Conservation (phyloP, 2,329 filamentous ascomycete genomes). For the Colletotrichum horii region DNA sequence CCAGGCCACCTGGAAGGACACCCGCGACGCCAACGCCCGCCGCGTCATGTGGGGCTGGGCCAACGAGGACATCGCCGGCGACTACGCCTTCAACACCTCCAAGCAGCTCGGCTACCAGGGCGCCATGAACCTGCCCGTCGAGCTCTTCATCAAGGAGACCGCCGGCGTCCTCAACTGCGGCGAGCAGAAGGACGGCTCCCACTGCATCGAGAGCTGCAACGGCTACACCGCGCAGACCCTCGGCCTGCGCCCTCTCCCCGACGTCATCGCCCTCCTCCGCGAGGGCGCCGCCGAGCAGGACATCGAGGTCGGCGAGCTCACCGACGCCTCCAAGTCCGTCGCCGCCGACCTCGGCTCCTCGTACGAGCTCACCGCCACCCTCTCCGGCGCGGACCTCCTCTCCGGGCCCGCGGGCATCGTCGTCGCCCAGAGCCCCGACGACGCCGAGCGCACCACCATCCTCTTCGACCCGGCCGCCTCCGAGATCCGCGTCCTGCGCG, state of each 20-base stretch:
- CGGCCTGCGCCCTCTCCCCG: slow-evolving; percentile 16
- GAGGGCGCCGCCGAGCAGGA: slow-evolving; percentile 7
- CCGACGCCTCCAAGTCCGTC: not conserved
- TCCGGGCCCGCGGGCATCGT: slow-evolving; percentile 12
- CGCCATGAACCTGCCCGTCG: slow-evolving; percentile 19
- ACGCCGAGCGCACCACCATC: slow-evolving; percentile 18
- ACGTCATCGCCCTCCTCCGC: slow-evolving; percentile 19
- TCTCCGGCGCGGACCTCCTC: not conserved
- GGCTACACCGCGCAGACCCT: slow-evolving; percentile 19
- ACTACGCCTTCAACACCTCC: slow-evolving; percentile 3
- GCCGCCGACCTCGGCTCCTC: slow-evolving; percentile 10
- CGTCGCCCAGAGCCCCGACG: slow-evolving; percentile 20
- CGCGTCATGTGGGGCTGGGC: slow-evolving; percentile 23
- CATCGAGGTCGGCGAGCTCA: slow-evolving; percentile 7
- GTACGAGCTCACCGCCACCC: slow-evolving; percentile 22
- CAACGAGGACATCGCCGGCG: slow-evolving; percentile 12
- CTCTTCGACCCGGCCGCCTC: slow-evolving; percentile 9
- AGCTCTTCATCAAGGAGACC: slow-evolving; percentile 22
- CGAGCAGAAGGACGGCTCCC: slow-evolving; percentile 14
- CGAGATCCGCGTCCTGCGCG: slow-evolving; percentile 15
- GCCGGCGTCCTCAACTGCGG: slow-evolving; percentile 17
- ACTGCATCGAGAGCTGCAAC: slow-evolving; percentile 7
- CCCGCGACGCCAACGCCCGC: not conserved
- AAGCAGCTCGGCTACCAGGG: slow-evolving; percentile 21
- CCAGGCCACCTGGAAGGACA: slow-evolving; percentile 21